A percentile compares a stretch with the other conserved stretches of the same genome.
phyloP scores from a whole-genome alignment of 371 early-diverging fungal species.

The Nematocida parisii region DNA sequence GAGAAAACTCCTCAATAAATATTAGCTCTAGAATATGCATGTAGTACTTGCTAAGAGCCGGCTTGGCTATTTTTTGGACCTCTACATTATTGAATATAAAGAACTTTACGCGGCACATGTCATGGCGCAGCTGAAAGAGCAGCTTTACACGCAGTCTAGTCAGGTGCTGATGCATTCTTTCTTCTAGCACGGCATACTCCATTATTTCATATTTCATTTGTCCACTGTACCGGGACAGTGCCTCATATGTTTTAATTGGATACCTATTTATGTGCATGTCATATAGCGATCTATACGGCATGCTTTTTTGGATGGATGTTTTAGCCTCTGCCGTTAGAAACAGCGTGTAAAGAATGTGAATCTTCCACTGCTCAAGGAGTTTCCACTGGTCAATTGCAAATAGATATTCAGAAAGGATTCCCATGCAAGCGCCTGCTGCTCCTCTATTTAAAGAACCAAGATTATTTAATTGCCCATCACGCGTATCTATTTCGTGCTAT shows the following conservation, averaged over 20 bases:
- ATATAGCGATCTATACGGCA: not conserved
- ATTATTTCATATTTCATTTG: slow-evolving; percentile 1
- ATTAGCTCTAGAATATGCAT: slow-evolving; percentile 17
- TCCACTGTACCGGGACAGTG: not conserved
- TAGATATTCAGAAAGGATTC: slow-evolving; percentile 16
- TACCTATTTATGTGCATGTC: slow-evolving; percentile 14
- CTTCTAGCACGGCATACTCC: slow-evolving; percentile 15
- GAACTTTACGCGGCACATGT: not conserved
- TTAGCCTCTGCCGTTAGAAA: not conserved
- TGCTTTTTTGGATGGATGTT: not conserved
- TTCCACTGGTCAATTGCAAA: slow-evolving; percentile 37
- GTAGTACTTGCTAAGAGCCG: not conserved
- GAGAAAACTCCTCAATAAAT: slow-evolving; percentile 12
- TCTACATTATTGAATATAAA: not conserved
- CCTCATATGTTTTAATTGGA: not conserved
- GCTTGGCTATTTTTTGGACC: not conserved
- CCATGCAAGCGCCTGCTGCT: not conserved
- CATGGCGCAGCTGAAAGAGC: not conserved
- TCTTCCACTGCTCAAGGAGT: slow-evolving; percentile 36
- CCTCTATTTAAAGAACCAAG: not conserved
- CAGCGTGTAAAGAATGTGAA: slow-evolving; percentile 1
- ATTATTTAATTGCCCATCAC: slow-evolving; percentile 23
- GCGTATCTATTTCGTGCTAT: not conserved
- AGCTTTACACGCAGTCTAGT: not conserved
- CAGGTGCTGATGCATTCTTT: not conserved